phyloP scores from a whole-genome alignment of 2,329 filamentous ascomycete genomes.

The Cadophora sp. region DNA sequence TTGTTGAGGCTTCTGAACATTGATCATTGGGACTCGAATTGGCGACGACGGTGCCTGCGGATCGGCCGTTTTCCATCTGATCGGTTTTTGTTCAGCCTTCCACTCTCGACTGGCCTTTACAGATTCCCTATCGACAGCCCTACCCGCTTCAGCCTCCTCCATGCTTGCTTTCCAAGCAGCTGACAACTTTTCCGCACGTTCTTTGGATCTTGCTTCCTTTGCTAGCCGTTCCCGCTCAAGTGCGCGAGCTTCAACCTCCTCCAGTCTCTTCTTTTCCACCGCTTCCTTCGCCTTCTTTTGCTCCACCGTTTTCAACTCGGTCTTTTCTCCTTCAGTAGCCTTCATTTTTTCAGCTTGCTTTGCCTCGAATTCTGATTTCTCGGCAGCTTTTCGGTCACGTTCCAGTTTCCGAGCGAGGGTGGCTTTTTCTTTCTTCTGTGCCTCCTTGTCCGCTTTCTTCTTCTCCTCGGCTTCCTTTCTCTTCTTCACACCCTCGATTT shows the following conservation, averaged over 20 bases:
- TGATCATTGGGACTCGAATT: slow-evolving; percentile 17
- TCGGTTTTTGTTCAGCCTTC: background rate
- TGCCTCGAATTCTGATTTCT: background rate
- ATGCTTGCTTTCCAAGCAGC: background rate
- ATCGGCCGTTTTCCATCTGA: background rate
- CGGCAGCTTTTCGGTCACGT: background rate
- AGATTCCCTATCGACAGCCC: background rate
- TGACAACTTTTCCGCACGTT: background rate
- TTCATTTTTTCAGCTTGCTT: background rate
- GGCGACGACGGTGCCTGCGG: background rate
- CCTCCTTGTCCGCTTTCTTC: slow-evolving; percentile 2
- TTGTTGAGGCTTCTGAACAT: background rate
- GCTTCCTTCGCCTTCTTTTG: background rate
- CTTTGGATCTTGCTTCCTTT: background rate
- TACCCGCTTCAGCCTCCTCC: background rate
- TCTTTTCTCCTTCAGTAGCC: background rate
- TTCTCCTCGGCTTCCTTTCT: slow-evolving; percentile 7
- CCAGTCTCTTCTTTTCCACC: background rate
- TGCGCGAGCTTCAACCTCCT: background rate
- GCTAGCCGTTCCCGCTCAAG: slow-evolving; percentile 4
- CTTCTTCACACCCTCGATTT: slow-evolving; percentile 4
- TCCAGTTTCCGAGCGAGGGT: background rate
- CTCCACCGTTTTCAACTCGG: background rate
- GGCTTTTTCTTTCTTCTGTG: background rate
- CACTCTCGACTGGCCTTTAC: background rate